Evolutionary conservation across 495 filamentous ascomycete species (phyloP), one percentile per base, ranked within the genome.

Genomic region (Talaromyces thailandensis): DNA sequence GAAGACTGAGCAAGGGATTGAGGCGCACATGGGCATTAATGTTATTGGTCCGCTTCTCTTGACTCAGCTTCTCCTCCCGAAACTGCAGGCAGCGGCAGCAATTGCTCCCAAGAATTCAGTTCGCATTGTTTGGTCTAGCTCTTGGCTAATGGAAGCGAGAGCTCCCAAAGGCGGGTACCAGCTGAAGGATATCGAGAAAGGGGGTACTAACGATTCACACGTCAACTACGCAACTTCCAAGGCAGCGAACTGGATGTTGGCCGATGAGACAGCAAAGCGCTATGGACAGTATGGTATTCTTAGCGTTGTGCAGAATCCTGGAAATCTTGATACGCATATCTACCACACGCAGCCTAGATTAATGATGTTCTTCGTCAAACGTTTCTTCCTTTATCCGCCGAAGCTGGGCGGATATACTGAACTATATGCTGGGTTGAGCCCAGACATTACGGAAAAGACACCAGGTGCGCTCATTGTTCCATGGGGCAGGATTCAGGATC

Each of bases 81-180:
- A 78, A 7, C 67, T 84, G 6, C 45, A 64, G 11, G 60, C 60
- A 28, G 80, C 80, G 1, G 78, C 76, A 1, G 48, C 50, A 1
- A 62, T 65, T 16, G 40, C 66, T 9, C 63, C 63, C 0, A 57
- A 60, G 58, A 45, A 45, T 60, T 24, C 21, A 4, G 58, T 60
- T 48, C 58, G 58, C 18, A n/a, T 60, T 25, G n/a, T 60, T 29
- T 60, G 58, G 58, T 68, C 66, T 21, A 61, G 62, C 5, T 55
- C 65, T 8, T 65, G 12, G 55, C 6, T 29, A 26, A 57, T 57
- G 12, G 25, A 57, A 28, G 4, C 14, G 29, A 57, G 55, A 12
- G 11, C 55, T 29, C 2, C 89, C 89, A 85, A 80, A 86, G 62
- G 72, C 91, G 68, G 87, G 87, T 70, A 78, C 92, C 59, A 89